A percentile compares a stretch with the other conserved stretches of the same genome.
phyloP scores from a whole-genome alignment of 257 asterid genomes.

The Solanum rostratum region DNA sequence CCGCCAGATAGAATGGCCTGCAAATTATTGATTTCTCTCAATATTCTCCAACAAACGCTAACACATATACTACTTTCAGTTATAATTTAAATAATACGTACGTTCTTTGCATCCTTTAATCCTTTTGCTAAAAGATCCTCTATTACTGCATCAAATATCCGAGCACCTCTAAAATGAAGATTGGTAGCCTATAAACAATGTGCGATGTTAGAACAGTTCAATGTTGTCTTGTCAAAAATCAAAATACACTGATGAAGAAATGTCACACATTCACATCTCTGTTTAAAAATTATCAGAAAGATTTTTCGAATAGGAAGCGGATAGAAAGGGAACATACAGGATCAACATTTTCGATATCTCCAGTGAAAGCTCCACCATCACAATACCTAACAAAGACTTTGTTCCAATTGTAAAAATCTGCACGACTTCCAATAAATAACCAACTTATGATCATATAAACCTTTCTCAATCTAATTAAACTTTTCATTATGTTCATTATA shows the following conservation, averaged over 20 bases:
- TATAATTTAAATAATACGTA: not conserved
- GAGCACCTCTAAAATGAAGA: conserved; percentile 1
- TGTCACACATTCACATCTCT: not conserved
- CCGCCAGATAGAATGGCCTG: not conserved
- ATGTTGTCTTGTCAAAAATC: not conserved
- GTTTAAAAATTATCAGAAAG: not conserved
- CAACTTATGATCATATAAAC: not conserved
- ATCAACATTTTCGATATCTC: not conserved
- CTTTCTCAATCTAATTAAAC: not conserved
- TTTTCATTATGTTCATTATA: not conserved
- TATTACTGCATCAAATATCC: not conserved
- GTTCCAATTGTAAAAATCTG: conserved; percentile 1
- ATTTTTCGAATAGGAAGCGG: not conserved
- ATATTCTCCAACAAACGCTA: not conserved
- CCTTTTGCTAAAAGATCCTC: not conserved
- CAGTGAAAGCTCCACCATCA: not conserved
- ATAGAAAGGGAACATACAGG: not conserved
- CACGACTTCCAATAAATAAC: not conserved
- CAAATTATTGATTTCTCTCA: not conserved
- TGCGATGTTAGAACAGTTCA: not conserved
- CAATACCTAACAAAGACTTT: not conserved
- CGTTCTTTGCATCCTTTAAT: not conserved
- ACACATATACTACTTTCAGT: not conserved
- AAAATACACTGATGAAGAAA: not conserved
- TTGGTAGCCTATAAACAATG: not conserved